phyloP scores from a whole-genome alignment of 2,329 filamentous ascomycete genomes.

The Xylaria sp. region DNA sequence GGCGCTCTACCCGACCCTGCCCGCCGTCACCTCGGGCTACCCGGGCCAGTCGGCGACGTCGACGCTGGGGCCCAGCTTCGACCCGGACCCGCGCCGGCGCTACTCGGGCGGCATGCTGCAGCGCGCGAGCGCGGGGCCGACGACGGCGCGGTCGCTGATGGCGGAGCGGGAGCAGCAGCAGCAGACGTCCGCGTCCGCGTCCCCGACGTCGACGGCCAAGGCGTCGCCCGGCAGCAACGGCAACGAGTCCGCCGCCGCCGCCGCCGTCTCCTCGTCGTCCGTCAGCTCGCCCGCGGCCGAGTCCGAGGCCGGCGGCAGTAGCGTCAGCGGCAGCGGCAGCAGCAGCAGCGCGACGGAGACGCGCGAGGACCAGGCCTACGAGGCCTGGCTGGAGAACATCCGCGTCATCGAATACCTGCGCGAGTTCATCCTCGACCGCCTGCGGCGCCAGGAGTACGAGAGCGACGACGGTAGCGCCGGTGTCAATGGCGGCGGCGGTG shows the following conservation, averaged over 20 bases:
- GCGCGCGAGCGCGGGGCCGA: constrained; percentile 52
- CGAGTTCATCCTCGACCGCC: constrained; percentile 58
- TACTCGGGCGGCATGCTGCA: constrained; percentile 71
- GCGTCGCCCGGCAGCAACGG: too few species aligned
- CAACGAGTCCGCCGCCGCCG: constrained; percentile 46
- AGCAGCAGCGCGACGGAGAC: too few species aligned
- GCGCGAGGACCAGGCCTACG: constrained; percentile 63
- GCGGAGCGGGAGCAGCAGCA: constrained; percentile 44
- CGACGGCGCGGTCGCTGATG: constrained; percentile 44
- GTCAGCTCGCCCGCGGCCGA: constrained; percentile 59
- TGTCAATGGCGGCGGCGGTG: too few species aligned
- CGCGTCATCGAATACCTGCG: constrained; percentile 65
- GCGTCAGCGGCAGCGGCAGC: too few species aligned
- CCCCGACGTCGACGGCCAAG: too few species aligned
- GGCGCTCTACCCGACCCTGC: constrained; percentile 76
- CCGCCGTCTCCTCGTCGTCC: too few species aligned
- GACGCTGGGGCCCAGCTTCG: constrained; percentile 70
- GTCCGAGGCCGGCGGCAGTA: constrained; percentile 56
- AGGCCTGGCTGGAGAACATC: constrained; percentile 68
- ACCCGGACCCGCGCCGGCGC: constrained; percentile 64
- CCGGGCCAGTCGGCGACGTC: constrained; percentile 69
- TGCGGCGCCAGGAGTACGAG: constrained; percentile 61
- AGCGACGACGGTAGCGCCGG: too few species aligned
- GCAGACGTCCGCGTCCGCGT: too few species aligned
- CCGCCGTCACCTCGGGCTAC: constrained; percentile 70